These are phyloP conservation scores for Heritiera fomes DNA, from an alignment of 345 rosid species.

Conservation along the genomic window DNA sequence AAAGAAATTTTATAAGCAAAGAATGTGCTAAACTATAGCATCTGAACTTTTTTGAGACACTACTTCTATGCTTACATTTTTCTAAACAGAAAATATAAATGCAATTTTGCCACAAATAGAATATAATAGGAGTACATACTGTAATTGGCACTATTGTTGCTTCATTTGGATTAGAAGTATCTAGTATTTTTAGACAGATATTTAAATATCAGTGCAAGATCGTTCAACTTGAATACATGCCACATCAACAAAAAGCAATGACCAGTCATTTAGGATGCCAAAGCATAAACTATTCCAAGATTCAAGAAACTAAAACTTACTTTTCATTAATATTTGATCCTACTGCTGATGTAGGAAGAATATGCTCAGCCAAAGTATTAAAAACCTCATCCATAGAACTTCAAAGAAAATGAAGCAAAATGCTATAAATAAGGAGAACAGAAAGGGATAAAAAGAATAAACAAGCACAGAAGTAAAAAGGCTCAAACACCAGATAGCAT, in stretches of 20 bases:
- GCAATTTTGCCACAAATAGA: not conserved
- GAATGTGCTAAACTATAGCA: not conserved
- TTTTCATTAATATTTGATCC: slow-evolving; percentile 54
- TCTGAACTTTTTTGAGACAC: slow-evolving; percentile 11
- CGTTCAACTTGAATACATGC: not conserved
- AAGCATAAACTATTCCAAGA: not conserved
- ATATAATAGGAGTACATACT: not conserved
- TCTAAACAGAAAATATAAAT: not conserved
- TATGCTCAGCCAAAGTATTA: slow-evolving; percentile 65
- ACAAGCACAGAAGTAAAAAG: too few relatives aligned
- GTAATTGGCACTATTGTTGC: not conserved
- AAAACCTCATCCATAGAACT: slow-evolving; percentile 82
- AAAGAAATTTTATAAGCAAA: not conserved
- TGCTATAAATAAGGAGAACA: too few relatives aligned
- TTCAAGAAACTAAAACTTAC: slow-evolving; percentile 42
- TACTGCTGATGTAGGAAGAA: slow-evolving; percentile 61
- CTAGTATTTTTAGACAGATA: not conserved
- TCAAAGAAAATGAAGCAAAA: too few relatives aligned
- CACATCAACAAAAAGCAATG: slow-evolving; percentile 5
- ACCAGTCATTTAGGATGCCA: not conserved
- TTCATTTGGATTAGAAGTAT: not conserved
- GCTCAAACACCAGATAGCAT: not conserved
- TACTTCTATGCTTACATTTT: not conserved
- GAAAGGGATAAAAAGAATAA: too few relatives aligned
- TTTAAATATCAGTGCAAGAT: not conserved